Percentiles rank a stretch among this genome's conserved stretches.
Evolutionary conservation across 805 yeast species (phyloP).

Genomic region (Tetrapisispora phaffii): DNA sequence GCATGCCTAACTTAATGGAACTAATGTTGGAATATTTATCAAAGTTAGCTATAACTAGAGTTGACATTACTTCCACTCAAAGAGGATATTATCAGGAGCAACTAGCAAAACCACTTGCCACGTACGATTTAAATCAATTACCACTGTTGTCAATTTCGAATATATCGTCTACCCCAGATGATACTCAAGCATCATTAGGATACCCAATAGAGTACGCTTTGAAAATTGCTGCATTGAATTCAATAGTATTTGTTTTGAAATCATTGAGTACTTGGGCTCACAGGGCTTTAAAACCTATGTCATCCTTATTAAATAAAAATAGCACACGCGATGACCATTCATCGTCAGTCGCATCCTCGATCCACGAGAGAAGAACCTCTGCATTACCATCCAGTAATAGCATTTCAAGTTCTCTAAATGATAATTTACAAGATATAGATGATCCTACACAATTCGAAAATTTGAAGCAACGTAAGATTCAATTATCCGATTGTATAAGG

Average conservation of each 20-base stretch:
- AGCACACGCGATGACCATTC: slow-evolving; percentile 6
- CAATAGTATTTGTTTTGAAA: slow-evolving; percentile 71
- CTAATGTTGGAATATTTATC: slow-evolving; percentile 64
- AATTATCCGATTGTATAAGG: slow-evolving; percentile 63
- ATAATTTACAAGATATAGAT: slow-evolving; percentile 37
- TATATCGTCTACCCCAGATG: slow-evolving; percentile 31
- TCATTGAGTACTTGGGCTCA: slow-evolving; percentile 85
- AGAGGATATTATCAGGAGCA: slow-evolving; percentile 45
- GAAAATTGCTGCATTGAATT: slow-evolving; percentile 69
- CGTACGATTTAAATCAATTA: slow-evolving; percentile 62
- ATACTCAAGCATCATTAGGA: slow-evolving; percentile 10
- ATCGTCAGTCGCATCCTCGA: slow-evolving; percentile 11
- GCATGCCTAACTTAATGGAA: slow-evolving; percentile 79
- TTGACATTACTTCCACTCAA: slow-evolving; percentile 63
- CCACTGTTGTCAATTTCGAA: slow-evolving; percentile 69
- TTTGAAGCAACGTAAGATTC: slow-evolving; percentile 73
- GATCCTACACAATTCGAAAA: slow-evolving; percentile 80
- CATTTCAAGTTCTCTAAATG: slow-evolving; percentile 10
- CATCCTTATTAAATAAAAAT: slow-evolving; percentile 1
- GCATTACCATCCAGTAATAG: slow-evolving; percentile 9
- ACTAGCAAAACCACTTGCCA: slow-evolving; percentile 49
- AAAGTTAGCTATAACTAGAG: slow-evolving; percentile 56
- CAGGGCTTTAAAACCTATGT: slow-evolving; percentile 36
- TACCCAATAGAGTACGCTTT: slow-evolving; percentile 78
- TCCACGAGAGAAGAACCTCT: slow-evolving; percentile 8